Base-by-base conservation (phyloP, 2,329 filamentous ascomycete genomes). In the Botrytis fabae region DNA sequence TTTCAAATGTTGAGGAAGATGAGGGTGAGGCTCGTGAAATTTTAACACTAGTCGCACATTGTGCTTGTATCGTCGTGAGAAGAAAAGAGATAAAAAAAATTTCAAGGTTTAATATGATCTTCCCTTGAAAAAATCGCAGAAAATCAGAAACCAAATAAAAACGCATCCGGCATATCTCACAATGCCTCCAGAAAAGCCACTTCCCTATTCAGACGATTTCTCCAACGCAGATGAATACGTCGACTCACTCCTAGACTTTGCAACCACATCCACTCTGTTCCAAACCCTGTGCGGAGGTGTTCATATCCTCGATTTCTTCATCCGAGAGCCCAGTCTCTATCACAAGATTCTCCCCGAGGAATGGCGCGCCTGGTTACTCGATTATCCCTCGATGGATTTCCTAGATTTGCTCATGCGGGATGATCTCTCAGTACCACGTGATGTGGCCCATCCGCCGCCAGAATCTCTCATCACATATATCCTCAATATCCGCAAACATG, bases 241-340 rank as follows among this genome's bases (percentile, higher is more conserved):
- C 66, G 86, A 93, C 40, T 90, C 90, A 28, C 88, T 98, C 20
- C 86, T 98, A 40, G 81, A 89, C 32, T 97, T 98, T 79, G 88
- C 91, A 1, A 90, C 90, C 9, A 90, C 89, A 2, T 93, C 92
- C 63, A 88, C 91, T 71, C 85, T 94, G 1, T 94, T 98, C 78
- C 92, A 93, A 76, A 93, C 93, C 40, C 86, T 99, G n/a, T 97
- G 94, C 80, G 96, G 96, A 71, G 95, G 95, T n/a, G 93, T 98
- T 0, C 96, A 99, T 80, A 95, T 99, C 75, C 87, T 98, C 73
- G 96, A 99, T 81, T 98, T 99, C 83, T 94, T 98, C 83, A 98
- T 94, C 2, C 89, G 90, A 60, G 89, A 94, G 65, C 93, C 94
- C 8, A 92, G 94, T 75, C 86, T 98, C 0, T 99, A 97, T 81